These are phyloP conservation scores for Candida silvatica DNA, from an alignment of 805 yeast species.

Conservation along the genomic window DNA sequence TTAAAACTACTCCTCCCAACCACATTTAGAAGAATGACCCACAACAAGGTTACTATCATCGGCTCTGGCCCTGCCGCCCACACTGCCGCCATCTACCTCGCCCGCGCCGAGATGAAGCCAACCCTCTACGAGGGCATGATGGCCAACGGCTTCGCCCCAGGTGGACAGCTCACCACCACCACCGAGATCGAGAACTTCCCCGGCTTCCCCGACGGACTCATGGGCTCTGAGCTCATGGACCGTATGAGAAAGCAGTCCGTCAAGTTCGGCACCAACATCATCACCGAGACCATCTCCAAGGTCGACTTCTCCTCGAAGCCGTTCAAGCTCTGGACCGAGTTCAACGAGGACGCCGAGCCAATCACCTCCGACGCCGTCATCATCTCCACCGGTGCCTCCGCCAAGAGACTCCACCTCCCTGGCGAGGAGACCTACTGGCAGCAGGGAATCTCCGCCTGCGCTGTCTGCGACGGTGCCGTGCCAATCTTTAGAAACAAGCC, in stretches of 20 bases:
- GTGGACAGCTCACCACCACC: slow-evolving; percentile 98
- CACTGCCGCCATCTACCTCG: slow-evolving; percentile 95
- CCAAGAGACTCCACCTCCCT: slow-evolving; percentile 86
- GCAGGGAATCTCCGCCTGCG: slow-evolving; percentile 98
- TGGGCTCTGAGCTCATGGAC: slow-evolving; percentile 87
- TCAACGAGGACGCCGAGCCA: slow-evolving; percentile 86
- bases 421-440: slow-evolving; percentile 99
- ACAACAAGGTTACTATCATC: slow-evolving; percentile 75
- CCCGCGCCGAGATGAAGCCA: slow-evolving; percentile 95
- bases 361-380: slow-evolving; percentile 88
- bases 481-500: slow-evolving; percentile 98
- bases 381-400: slow-evolving; percentile 97
- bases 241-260: slow-evolving; percentile 84
- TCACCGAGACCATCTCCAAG: slow-evolving; percentile 92
- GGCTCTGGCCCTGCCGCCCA: slow-evolving; percentile 99
- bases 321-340: slow-evolving; percentile 95
- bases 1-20: no score
- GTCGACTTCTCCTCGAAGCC: slow-evolving; percentile 85
- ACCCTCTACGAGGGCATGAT: slow-evolving; percentile 90
- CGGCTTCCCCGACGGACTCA: slow-evolving; percentile 91
- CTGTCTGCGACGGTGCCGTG: slow-evolving; percentile 99
- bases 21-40: slow-evolving; percentile 47
- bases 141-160: slow-evolving; percentile 98
- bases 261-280: slow-evolving; percentile 86
- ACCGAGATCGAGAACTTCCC: slow-evolving; percentile 99